Evolutionary conservation across 2,329 filamentous ascomycete species (phyloP), one percentile per base, ranked within the genome.

Genomic region (Pseudocercospora pini-densiflorae): DNA sequence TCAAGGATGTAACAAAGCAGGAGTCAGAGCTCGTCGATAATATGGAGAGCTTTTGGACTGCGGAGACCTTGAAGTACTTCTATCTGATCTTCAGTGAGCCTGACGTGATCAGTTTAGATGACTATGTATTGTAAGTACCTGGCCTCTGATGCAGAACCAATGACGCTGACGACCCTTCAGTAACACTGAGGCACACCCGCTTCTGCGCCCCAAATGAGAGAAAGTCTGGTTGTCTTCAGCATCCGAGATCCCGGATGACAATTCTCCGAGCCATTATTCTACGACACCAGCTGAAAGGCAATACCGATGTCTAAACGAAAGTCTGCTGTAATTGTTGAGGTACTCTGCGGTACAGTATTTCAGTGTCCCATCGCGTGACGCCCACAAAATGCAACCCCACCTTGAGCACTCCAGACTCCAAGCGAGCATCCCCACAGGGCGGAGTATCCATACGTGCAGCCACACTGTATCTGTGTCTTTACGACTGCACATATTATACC

Each of bases 21-120:
- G 65, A 78, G 76, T 10, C 81, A 81, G 3, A 72, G 19, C 77
- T 64, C 24, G 63, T 70, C 63, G 88, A 92, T 75, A 85, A 85
- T 62, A 92, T 92, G 90, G 90, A 92, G 82, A 91, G 88, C 68
- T 92, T 92, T 77, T 93, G 90, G 70, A 81, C 91, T 53, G 87
- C 87, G 1, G 88, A 90, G 79, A 90, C 88, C 70, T 78, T 90
- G 60, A 90, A 90, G 76, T 90, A 90, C 76, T 89, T 89, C 70
- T 90, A 87, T 68, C 78, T 90, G 63, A 82, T 89, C 8, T 90
- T 89, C 73, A 82, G 82, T 33, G 86, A 89, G 47, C 87, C 86
- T 66, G 81, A 84, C 64, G 76, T 88, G 27, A 79, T 89, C 16
- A 88, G 84, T 72, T 77, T 90, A 70, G 88, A 90, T 76, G 80